Evolutionary conservation across 345 rosid genomes (phyloP).

Genomic region (Salix suchowensis): DNA sequence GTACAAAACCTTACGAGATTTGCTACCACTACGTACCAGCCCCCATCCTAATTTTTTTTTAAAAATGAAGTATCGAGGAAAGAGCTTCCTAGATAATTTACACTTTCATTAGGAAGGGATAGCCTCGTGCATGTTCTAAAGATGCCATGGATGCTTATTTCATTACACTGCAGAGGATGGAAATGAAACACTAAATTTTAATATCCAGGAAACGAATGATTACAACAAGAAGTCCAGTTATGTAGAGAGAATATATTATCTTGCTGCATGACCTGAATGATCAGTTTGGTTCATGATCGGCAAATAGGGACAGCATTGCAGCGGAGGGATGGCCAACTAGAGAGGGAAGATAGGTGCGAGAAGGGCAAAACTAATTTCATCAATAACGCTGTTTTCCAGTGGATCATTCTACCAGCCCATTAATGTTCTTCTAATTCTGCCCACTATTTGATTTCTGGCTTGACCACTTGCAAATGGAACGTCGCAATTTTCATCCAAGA

Average conservation of each 20-base stretch:
- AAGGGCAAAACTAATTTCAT: background rate
- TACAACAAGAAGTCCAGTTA: background rate
- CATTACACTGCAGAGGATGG: background rate
- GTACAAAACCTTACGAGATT: background rate
- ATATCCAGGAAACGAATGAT: background rate
- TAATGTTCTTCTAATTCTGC: conserved; percentile 17
- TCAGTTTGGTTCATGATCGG: background rate
- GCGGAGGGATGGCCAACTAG: background rate
- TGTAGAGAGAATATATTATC: background rate
- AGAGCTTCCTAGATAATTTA: background rate
- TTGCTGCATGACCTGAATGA: background rate
- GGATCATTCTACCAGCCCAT: conserved; percentile 25
- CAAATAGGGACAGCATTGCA: background rate
- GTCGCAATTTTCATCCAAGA: conserved; percentile 19
- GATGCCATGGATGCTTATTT: background rate
- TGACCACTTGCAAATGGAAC: conserved; percentile 4
- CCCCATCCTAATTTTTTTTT: background rate
- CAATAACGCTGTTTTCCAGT: background rate
- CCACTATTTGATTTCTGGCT: conserved; percentile 19
- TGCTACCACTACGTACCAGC: background rate
- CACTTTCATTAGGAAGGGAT: background rate
- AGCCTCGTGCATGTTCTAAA: background rate
- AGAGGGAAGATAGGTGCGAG: background rate
- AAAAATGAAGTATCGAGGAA: background rate
- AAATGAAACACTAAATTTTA: background rate